These are phyloP conservation scores for Eutrema yunnanense DNA, from an alignment of 345 rosid genomes.

Conservation along the genomic window DNA sequence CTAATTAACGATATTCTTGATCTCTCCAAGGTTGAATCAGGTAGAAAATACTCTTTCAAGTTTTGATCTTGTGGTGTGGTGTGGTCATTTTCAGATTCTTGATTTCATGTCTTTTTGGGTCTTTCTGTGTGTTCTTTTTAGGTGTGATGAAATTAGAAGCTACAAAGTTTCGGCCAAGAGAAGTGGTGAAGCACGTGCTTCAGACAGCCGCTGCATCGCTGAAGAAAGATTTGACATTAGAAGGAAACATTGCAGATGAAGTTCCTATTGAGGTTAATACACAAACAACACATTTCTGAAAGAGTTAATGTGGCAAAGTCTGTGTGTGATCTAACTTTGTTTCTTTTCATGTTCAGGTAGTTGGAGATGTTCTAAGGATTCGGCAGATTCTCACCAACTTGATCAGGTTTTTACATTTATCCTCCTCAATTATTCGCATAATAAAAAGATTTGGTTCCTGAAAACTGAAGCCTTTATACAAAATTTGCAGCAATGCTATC, in stretches of 20 bases:
- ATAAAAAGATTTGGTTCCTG: neutral
- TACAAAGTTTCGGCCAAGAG: slow-evolving; percentile 84
- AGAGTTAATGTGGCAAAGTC: neutral
- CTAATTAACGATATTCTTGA: slow-evolving; percentile 93
- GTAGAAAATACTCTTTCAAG: slow-evolving; percentile 19
- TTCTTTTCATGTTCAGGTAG: slow-evolving; percentile 44
- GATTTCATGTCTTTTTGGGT: neutral
- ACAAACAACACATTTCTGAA: neutral
- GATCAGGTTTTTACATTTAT: slow-evolving; percentile 53
- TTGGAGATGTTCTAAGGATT: slow-evolving; percentile 94
- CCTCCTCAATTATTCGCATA: neutral
- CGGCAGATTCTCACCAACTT: slow-evolving; percentile 94
- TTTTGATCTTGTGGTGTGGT: neutral
- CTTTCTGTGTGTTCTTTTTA: neutral
- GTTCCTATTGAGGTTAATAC: slow-evolving; percentile 72
- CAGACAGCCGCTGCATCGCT: slow-evolving; percentile 96
- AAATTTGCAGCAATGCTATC: slow-evolving; percentile 69
- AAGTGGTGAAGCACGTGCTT: slow-evolving; percentile 88
- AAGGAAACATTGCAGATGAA: slow-evolving; percentile 79
- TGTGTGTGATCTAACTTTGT: neutral
- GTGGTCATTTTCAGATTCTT: slow-evolving; percentile 10
- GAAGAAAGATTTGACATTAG: slow-evolving; percentile 67
- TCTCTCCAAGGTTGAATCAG: slow-evolving; percentile 98
- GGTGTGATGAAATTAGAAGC: slow-evolving; percentile 97
- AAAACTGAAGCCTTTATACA: neutral